Evolutionary conservation across 805 yeast genomes (phyloP).

Genomic region (Tanozyma kutaoensis): DNA sequence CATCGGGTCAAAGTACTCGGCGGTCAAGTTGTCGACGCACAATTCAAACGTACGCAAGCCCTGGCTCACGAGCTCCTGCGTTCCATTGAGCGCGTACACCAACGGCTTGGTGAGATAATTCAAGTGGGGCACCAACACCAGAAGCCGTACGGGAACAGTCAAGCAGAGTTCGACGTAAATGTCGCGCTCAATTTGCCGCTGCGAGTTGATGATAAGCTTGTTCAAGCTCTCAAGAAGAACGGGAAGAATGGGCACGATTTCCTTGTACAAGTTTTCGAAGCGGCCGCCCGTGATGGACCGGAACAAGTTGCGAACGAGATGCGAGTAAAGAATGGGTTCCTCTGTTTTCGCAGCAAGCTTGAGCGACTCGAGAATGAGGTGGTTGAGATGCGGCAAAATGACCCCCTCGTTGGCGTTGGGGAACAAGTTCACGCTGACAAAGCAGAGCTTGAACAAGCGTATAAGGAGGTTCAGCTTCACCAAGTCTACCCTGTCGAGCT

Average conservation of each 20-base stretch:
- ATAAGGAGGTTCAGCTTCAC: conserved; percentile 70
- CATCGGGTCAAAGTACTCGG: conserved; percentile 94
- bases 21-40: conserved; percentile 92
- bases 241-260: conserved; percentile 83
- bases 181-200: conserved; percentile 84
- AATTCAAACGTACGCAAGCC: conserved; percentile 90
- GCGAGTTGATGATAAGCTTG: conserved; percentile 67
- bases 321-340: conserved; percentile 85
- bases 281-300: conserved; percentile 96
- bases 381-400: conserved; percentile 75
- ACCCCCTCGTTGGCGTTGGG: conserved; percentile 83
- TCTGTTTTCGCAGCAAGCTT: conserved; percentile 71
- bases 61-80: conserved; percentile 85
- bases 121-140: conserved; percentile 87
- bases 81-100: conserved; percentile 79
- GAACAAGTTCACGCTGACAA: conserved; percentile 89
- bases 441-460: conserved; percentile 79
- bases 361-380: conserved; percentile 68
- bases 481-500: conserved; percentile 69
- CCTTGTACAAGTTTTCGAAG: conserved; percentile 84
- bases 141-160: conserved; percentile 89
- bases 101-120: conserved; percentile 83
- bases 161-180: conserved; percentile 89
- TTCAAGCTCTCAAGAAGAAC: conserved; percentile 77
- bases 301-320: conserved; percentile 77